These are phyloP conservation scores for Withania somnifera DNA, from an alignment of 305 asterid species.

Conservation along the genomic window DNA sequence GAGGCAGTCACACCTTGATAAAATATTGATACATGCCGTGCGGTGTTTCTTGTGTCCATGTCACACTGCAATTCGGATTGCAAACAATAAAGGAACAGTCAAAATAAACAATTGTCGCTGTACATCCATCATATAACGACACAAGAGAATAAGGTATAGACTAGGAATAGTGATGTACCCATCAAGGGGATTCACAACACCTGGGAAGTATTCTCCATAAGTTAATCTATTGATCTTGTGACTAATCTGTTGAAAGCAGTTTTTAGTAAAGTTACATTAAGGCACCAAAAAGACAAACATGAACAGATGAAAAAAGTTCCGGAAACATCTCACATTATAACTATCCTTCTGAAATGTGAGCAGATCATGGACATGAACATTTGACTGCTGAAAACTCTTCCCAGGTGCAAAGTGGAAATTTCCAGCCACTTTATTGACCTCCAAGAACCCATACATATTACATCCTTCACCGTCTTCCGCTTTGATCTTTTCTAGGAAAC, in stretches of 20 bases:
- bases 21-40: slow-evolving; percentile 91
- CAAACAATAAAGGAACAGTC: slow-evolving; percentile 7
- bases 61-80: slow-evolving; percentile 40
- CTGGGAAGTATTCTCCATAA: slow-evolving; percentile 81
- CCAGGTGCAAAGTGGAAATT: slow-evolving; percentile 99
- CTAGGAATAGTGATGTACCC: slow-evolving; percentile 43
- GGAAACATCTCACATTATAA: slow-evolving; percentile 56
- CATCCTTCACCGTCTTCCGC: slow-evolving; percentile 98
- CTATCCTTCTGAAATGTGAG: slow-evolving; percentile 89
- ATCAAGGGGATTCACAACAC: slow-evolving; percentile 91
- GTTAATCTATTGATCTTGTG: slow-evolving; percentile 83
- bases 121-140: slow-evolving; percentile 1
- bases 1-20: slow-evolving; percentile 44
- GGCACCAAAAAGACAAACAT: not conserved
- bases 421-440: slow-evolving; percentile 93
- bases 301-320: not conserved
- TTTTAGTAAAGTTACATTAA: slow-evolving; percentile 2
- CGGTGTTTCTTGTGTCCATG: slow-evolving; percentile 72
- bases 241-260: slow-evolving; percentile 46
- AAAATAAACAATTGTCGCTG: not conserved
- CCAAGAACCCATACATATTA: slow-evolving; percentile 83
- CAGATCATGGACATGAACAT: slow-evolving; percentile 79
- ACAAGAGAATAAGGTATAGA: not conserved
- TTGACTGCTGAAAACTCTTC: slow-evolving; percentile 92
- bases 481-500: slow-evolving; percentile 84